phyloP scores from a whole-genome alignment of 1,139 yeast species.

The Blastobotrys ciferrii region DNA sequence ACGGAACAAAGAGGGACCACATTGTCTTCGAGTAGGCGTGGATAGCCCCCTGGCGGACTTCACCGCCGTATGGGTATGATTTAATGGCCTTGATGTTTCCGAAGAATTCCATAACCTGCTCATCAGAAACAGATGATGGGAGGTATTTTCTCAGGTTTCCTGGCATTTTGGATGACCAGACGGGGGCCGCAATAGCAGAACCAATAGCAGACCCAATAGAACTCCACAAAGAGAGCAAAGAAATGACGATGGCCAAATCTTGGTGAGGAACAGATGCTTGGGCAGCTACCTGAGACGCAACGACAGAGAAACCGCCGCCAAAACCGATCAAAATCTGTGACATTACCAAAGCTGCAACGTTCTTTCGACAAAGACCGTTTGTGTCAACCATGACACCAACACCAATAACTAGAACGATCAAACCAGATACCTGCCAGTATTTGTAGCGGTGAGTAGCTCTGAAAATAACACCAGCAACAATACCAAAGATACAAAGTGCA shows the following conservation, averaged over 20 bases:
- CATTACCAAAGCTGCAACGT: constrained; percentile 34
- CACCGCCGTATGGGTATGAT: not conserved
- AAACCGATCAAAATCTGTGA: constrained; percentile 37
- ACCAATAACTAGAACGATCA: constrained; percentile 34
- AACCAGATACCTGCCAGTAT: constrained; percentile 26
- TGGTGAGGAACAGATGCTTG: constrained; percentile 26
- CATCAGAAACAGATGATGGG: not conserved
- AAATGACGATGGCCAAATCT: constrained; percentile 30
- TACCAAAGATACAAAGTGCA: constrained; percentile 31
- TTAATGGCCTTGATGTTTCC: not conserved
- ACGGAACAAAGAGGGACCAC: not conserved
- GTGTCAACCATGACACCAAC: constrained; percentile 33
- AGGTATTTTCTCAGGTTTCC: not conserved
- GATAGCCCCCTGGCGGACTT: not conserved
- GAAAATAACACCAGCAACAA: constrained; percentile 31
- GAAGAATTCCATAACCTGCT: not conserved
- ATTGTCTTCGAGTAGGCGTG: not conserved
- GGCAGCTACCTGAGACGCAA: constrained; percentile 34
- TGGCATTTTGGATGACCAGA: constrained; percentile 21
- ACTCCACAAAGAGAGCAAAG: constrained; percentile 27
- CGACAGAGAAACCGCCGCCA: constrained; percentile 33
- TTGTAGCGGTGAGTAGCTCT: constrained; percentile 33
- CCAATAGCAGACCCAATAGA: constrained; percentile 37
- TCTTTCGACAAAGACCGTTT: constrained; percentile 6
- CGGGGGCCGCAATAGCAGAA: constrained; percentile 32